Conservation (phyloP, 306 rosid genomes). For the Vigna reflexopilosa region DNA sequence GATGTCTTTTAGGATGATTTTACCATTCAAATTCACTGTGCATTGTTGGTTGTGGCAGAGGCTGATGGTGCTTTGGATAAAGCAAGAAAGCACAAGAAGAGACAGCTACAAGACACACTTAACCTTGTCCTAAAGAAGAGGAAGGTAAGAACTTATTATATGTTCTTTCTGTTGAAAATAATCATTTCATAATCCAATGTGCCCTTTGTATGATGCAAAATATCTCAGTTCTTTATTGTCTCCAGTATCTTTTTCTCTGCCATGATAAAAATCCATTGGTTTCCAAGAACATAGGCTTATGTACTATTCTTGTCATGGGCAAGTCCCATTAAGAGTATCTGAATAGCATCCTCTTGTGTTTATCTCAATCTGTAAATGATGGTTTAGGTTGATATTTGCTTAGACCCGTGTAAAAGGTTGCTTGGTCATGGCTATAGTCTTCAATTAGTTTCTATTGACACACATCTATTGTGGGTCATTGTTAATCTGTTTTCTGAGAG, state of each 20-base stretch:
- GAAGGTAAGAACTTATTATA: constrained; percentile 64
- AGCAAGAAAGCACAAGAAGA: constrained; percentile 98
- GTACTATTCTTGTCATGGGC: constrained; percentile 44
- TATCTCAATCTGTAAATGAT: constrained; percentile 44
- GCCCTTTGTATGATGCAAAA: constrained; percentile 34
- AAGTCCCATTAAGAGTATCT: constrained; percentile 42
- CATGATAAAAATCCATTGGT: constrained; percentile 26
- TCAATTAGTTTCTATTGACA: constrained; percentile 24
- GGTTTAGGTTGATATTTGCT: constrained; percentile 39
- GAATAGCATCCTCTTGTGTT: constrained; percentile 31
- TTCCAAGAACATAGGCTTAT: constrained; percentile 44
- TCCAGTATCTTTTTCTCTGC: constrained; percentile 17
- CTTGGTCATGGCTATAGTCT: constrained; percentile 12
- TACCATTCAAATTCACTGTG: constrained; percentile 34
- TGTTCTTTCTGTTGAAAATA: constrained; percentile 29
- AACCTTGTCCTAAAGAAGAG: constrained; percentile 91
- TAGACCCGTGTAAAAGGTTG: constrained; percentile 35
- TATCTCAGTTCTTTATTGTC: constrained; percentile 10
- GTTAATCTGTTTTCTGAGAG: constrained; percentile 22
- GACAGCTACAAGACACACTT: constrained; percentile 95
- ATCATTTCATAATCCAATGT: constrained; percentile 33
- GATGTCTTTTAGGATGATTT: constrained; percentile 10
- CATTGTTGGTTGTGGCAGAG: constrained; percentile 64
- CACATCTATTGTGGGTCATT: not conserved
- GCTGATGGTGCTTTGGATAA: constrained; percentile 99